Base-by-base conservation (phyloP, 192 early-diverging fungal genomes). In the Backusella australiensis region DNA sequence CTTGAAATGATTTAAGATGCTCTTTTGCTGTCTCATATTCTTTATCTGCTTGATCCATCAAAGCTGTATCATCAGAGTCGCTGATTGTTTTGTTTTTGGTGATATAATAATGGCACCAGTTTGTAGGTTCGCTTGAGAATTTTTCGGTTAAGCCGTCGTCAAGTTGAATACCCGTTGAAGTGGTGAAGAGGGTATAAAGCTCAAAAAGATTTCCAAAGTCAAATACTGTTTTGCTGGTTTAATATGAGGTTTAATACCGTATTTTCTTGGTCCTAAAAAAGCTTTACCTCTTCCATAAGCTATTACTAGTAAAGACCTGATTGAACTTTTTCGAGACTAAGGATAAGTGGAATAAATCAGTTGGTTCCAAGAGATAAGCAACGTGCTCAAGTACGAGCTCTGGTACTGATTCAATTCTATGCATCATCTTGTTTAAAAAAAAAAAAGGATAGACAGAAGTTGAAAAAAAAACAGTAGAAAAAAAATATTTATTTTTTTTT, bases 121-220 rank as follows among this genome's bases (percentile, higher is more conserved):
- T 74, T 11, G 29, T n/a, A n/a, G 87, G 87, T 38, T 88, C 85
- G 0, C 49, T 32, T 19, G 38, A 52, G 68, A 78, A 83, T 52
- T 75, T 78, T 9, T 63, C 42, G 14, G 39, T 39, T n/a, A 83
- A 36, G 5, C 68, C 63, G 8, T 79, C 82, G 15, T 77, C 83
- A 19, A 88, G 53, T 34, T 84, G 79, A 11, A 88, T 53, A n/a
- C 86, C 86, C 17, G 73, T 79, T 36, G 87, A 76, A 34, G 83
- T 82, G 32, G 81, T 77, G 19, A 88, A 81, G 26, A 88, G 80
- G 4, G 75, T 76, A 34, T 86, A 85, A 26, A 88, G 79, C 2
- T 84, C 81, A 72, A 88, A 88, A 4, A 86, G 44, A 35, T 88
- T 82, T 41, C 87, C 87, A 80, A 88, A 88, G 53, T 88, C 87